A percentile compares a stretch with the other conserved stretches of the same genome.
phyloP scores from a whole-genome alignment of 2,329 filamentous ascomycete species.

The Phoma herbarum region DNA sequence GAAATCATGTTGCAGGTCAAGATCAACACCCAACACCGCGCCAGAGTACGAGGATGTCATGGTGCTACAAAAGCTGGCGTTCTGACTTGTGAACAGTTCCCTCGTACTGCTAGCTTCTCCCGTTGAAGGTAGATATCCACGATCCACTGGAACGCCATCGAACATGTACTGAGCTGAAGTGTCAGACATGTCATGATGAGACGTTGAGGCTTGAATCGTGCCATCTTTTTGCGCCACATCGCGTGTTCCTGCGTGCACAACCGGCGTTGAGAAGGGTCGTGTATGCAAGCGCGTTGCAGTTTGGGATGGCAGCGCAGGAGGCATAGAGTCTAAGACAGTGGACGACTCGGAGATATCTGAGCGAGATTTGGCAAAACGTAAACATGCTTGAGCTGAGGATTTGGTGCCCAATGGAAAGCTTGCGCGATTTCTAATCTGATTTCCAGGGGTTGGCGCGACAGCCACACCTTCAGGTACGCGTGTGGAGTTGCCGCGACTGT shows the following conservation, averaged over 20 bases:
- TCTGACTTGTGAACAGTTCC: slow-evolving; percentile 30
- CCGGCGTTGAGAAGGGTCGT: slow-evolving; percentile 26
- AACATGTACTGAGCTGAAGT: slow-evolving; percentile 32
- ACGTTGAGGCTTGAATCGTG: slow-evolving; percentile 24
- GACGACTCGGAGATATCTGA: slow-evolving; percentile 9
- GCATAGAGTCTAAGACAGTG: slow-evolving; percentile 8
- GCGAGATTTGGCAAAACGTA: slow-evolving; percentile 10
- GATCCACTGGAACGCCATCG: slow-evolving; percentile 35
- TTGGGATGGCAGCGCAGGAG: slow-evolving; percentile 23
- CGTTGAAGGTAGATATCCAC: slow-evolving; percentile 30
- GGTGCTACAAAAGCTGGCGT: slow-evolving; percentile 47
- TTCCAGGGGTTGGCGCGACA: slow-evolving; percentile 2
- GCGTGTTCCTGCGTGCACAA: slow-evolving; percentile 35
- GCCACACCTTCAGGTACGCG: slow-evolving; percentile 6
- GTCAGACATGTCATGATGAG: slow-evolving; percentile 31
- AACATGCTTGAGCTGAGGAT: slow-evolving; percentile 21
- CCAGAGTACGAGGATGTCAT: slow-evolving; percentile 47
- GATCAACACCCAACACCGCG: slow-evolving; percentile 46
- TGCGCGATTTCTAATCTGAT: slow-evolving; percentile 28
- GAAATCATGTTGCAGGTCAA: slow-evolving; percentile 43
- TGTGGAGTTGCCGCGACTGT: slow-evolving; percentile 6
- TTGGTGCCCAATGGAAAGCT: slow-evolving; percentile 4
- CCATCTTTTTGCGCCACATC: slow-evolving; percentile 26
- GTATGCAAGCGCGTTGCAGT: slow-evolving; percentile 28
- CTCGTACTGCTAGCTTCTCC: slow-evolving; percentile 27